A percentile compares a stretch with the other conserved stretches of the same genome.
Evolutionary conservation across 1,284 basidiomycete species (phyloP).

Genomic region (Papiliotrema nemorosa): DNA sequence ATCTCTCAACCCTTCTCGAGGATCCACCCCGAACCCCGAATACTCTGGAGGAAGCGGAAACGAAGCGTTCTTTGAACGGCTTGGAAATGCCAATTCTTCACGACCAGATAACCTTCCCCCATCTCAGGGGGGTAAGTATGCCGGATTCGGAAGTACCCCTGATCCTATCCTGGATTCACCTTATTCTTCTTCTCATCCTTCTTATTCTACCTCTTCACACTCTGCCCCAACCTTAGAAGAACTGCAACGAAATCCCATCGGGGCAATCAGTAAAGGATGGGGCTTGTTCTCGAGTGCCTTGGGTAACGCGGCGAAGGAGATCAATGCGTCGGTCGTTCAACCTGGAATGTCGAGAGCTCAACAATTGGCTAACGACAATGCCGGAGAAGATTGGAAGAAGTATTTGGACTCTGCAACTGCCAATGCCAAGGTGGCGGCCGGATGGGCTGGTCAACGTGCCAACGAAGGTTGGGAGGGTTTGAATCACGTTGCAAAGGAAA

Average conservation of each 20-base stretch:
- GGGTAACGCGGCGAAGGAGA: conserved; percentile 36
- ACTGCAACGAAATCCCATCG: conserved; percentile 44
- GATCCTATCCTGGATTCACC: conserved; percentile 12
- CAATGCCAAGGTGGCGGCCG: conserved; percentile 32
- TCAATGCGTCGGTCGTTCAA: conserved; percentile 47
- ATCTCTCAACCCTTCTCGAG: conserved; percentile 19
- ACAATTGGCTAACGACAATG: conserved; percentile 23
- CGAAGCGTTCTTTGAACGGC: conserved; percentile 48
- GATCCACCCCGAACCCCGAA: neutral
- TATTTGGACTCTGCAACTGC: conserved; percentile 22
- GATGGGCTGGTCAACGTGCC: conserved; percentile 36
- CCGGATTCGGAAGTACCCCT: conserved; percentile 46
- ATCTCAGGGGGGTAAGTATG: conserved; percentile 48
- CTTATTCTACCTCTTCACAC: conserved; percentile 40
- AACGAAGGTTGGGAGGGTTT: conserved; percentile 42
- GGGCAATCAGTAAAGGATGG: conserved; percentile 48
- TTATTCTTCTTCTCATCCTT: conserved; percentile 30
- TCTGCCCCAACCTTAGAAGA: conserved; percentile 45
- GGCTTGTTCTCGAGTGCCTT: conserved; percentile 48
- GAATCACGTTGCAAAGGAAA: conserved; percentile 42
- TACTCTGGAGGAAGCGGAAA: conserved; percentile 23
- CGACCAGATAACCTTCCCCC: conserved; percentile 46
- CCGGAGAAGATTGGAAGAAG: conserved; percentile 33
- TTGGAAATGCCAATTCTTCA: conserved; percentile 42
- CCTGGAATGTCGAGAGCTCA: conserved; percentile 39